Base-by-base conservation (phyloP, 2,329 filamentous ascomycete genomes). In the Penicillium sp. region DNA sequence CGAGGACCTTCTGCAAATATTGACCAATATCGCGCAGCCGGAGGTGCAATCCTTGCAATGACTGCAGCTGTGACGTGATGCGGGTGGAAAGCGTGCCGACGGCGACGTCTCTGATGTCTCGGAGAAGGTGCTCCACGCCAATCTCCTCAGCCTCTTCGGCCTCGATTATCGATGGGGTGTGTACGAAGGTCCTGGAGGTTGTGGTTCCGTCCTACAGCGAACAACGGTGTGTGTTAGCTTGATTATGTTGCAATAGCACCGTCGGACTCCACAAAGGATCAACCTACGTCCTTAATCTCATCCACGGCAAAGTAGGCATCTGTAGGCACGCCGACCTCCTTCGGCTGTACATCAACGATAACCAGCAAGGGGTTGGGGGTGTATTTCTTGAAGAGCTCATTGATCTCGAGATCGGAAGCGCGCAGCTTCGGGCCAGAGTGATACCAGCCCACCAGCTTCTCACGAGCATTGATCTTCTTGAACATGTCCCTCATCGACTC, bases 401-500 rank as follows among this genome's bases (percentile, higher is more conserved):
- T 99, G 88, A 99, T 96, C 82, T 98, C 91, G 68, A 99, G 82
- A 83, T 99, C 95, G 48, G 95, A 97, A 57, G 93, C 94, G 75
- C 95, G 88, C 73, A 99, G 84, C 84, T 98, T 99, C 41, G 95
- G 95, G 43, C 95, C 95, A 20, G 95, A 96, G 81, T 99, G 95
- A 79, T 99, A 99, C 95, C 95, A 99, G 74, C 95, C 95, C 84
- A 99, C 96, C 77, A 99, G 86, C 87, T 98, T 98, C 83, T 99
- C 95, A 65, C 91, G 85, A 62, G 95, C 95, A 82, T 99, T 99
- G 84, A 99, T 93, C 82, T 98, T 98, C 84, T 99, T 99, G 86
- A 99, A 99, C 95, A 99, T 99, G 79, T 98, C 95, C 81, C 95
- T 96, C 95, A 99, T 99, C 70, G 90, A 91, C 80, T 99, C 95